Base-by-base conservation (phyloP, 2,329 filamentous ascomycete genomes). In the Rutstroemia sp. region DNA sequence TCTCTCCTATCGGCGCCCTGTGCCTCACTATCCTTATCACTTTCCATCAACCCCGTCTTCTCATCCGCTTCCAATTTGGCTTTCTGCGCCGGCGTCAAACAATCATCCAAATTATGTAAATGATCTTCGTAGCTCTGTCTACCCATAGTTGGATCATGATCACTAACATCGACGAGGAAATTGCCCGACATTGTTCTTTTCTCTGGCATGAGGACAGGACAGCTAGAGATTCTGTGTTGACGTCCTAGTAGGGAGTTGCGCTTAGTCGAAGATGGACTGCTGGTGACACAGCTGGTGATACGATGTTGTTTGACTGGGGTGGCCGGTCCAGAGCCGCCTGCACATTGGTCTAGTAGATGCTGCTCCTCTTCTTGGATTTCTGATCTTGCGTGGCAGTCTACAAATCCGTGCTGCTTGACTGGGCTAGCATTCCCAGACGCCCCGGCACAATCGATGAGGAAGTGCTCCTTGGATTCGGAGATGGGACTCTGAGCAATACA, bases 151-250 rank as follows among this genome's bases (percentile, higher is more conserved):
- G 49, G 52, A 18, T 30, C 45, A 34, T 49, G 16, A 19, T 49
- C 45, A 42, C 52, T 41, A 9, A 25, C 10, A 21, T 49, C 23
- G n/a, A 49, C 37, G 9, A 54, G 21, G 1, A 6, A 9, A 30
- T 5, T 12, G 27, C 12, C 4, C 27, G 46, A 30, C 44, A n/a
- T 34, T 16, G n/a, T 9, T 14, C 16, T 14, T 30, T 6, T 41
- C 23, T 51, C 25, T n/a, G 47, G 38, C 19, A 38, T 44, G 7
- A 45, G 34, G 14, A 4, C 47, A 42, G 53, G 53, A 42, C 46
- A 55, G 18, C 53, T 55, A 42, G 23, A 25, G n/a, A 42, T 16
- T 25, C 53, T 49, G 10, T 55, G 46, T 34, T 55, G 53, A 12
- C 41, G 23, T 1, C 41, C 38, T 12, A 34, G 12, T 10, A 42